Evolutionary conservation across 2,329 filamentous ascomycete genomes (phyloP).

Genomic region (Pseudopyricularia cyperi): DNA sequence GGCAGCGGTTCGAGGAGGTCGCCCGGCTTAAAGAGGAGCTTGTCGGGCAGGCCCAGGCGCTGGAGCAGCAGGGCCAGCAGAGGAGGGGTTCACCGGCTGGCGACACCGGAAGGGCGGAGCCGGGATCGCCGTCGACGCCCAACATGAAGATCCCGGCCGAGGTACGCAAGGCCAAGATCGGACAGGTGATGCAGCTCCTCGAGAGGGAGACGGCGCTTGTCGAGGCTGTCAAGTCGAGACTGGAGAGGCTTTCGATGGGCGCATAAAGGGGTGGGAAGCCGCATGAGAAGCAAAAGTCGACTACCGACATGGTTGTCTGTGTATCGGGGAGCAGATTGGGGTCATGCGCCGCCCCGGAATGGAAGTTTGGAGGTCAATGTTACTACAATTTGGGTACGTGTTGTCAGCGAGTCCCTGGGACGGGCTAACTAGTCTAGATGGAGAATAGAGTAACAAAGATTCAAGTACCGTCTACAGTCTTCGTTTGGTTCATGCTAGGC

Average conservation of each 20-base stretch:
- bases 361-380: not conserved
- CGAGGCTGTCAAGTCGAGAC: slow-evolving; percentile 48
- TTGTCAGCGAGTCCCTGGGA: not conserved
- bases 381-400: not conserved
- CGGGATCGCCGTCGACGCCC: slow-evolving; percentile 14
- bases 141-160: slow-evolving; percentile 43
- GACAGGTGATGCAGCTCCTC: slow-evolving; percentile 48
- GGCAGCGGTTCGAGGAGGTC: slow-evolving; percentile 45
- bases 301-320: not conserved
- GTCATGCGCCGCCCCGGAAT: not conserved
- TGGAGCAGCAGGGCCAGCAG: slow-evolving; percentile 16
- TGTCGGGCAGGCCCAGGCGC: slow-evolving; percentile 32
- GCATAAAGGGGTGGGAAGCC: not conserved
- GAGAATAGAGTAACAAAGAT: not conserved
- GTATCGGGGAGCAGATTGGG: not conserved
- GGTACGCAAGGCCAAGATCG: slow-evolving; percentile 48
- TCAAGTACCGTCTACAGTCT: no score
- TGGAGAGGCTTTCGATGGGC: slow-evolving; percentile 40
- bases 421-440: not conserved
- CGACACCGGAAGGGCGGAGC: slow-evolving; percentile 13
- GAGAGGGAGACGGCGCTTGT: slow-evolving; percentile 56
- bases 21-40: slow-evolving; percentile 40
- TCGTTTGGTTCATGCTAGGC: no score
- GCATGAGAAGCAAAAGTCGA: not conserved
- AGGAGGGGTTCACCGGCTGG: slow-evolving; percentile 11